Evolutionary conservation across 306 rosid genomes (phyloP), one percentile per base, ranked within the genome.

Genomic region (Castanea mollissima): DNA sequence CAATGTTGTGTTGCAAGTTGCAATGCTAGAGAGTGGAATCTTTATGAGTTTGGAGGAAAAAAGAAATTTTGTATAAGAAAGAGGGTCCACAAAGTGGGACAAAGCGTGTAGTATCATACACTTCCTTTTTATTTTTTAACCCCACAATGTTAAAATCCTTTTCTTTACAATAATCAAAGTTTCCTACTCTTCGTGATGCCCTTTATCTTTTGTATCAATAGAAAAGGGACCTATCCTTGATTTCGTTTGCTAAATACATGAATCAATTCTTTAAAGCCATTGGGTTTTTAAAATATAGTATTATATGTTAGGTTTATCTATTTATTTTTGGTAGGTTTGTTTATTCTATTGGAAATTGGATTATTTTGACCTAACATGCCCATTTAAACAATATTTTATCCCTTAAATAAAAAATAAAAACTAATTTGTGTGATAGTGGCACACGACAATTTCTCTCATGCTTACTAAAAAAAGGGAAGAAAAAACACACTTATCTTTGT

Each of bases 351-450:
- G 85, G 76, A 84, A 80, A 63, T 75, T 78, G 82, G 78, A 80
- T 87, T 80, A 76, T 72, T 86, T 80, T 74, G 85, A 86, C 88
- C 87, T 81, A 82, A 78, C 75, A 27, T 9, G 12, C 46, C 72
- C 69, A 35, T 76, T 15, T 54, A 58, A 79, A 77, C 84, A 44
- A 51, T 64, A 46, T 41, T 75, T 55, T 69, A 76, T 49, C 54
- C 54, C 54, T 12, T 49, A 2, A 11, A 46, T 2, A 49, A 49
- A 49, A 12, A 71, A 4, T 2, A 51, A 32, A n/a, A 82, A 57
- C 55, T 13, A 29, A 9, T 63, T 72, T 14, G 1, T 32, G 75
- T 20, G 57, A 38, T 69, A 60, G 76, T 76, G 84, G 85, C 73
- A 59, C 78, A 70, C 70, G 81, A 86, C 84, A 75, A 82, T 84